phyloP scores from a whole-genome alignment of 2,329 filamentous ascomycete species.

The Colletotrichum truncatum region DNA sequence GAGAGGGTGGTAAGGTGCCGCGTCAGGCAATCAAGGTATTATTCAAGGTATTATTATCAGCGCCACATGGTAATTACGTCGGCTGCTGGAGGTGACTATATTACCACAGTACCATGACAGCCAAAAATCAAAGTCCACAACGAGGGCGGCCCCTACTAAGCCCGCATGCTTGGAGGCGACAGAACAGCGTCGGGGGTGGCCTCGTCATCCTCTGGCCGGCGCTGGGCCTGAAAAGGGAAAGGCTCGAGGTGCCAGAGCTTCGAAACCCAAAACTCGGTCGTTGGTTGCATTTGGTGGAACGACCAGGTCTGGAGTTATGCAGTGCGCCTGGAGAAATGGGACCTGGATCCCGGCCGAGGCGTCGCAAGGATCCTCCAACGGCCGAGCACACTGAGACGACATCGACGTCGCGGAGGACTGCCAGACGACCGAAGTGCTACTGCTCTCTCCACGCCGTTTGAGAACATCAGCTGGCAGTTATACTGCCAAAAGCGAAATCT shows the following conservation, averaged over 20 bases:
- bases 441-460: not conserved
- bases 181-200: conserved; percentile 14
- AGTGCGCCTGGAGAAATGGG: conserved; percentile 16
- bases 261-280: conserved; percentile 28
- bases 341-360: conserved; percentile 18
- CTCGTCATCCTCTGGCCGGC: conserved; percentile 26
- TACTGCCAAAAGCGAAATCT: not conserved
- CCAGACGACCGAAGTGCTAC: too few species aligned
- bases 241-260: conserved; percentile 28
- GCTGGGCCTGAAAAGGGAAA: conserved; percentile 21
- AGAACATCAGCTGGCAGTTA: not conserved
- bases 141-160: conserved; percentile 10
- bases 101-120: conserved; percentile 7
- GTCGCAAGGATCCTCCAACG: conserved; percentile 23
- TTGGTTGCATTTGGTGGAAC: conserved; percentile 29
- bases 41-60: not conserved
- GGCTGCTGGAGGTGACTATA: conserved; percentile 17
- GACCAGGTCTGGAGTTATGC: conserved; percentile 26
- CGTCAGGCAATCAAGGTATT: conserved; percentile 22
- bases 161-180: not conserved
- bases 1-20: conserved; percentile 16
- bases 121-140: not conserved
- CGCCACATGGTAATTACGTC: conserved; percentile 22
- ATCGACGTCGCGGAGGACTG: conserved; percentile 10
- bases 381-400: conserved; percentile 16